Percentiles rank a stretch among this genome's conserved stretches.
Evolutionary conservation across 139 green algal species (phyloP).

Genomic region (Spirogloea muscicola): DNA sequence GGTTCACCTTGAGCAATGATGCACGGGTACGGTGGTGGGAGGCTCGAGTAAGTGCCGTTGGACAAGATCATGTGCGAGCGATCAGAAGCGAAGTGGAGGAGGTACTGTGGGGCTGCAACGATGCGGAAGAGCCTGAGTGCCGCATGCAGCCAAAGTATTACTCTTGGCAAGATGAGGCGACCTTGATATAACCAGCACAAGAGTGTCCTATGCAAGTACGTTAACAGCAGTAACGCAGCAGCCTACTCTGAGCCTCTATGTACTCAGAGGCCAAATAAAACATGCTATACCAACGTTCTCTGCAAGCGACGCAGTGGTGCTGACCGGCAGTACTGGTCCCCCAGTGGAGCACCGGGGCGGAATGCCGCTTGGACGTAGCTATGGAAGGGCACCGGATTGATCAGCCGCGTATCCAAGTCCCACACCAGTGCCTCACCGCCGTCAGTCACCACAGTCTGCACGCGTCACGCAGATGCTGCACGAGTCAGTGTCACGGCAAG

Average conservation of each 20-base stretch:
- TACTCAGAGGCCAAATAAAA: no score
- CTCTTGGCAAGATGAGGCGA: no score
- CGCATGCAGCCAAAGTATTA: no score
- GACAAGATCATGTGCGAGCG: slow-evolving; percentile 70
- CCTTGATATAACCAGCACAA: neutral
- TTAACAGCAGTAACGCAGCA: neutral
- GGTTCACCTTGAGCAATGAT: slow-evolving; percentile 8
- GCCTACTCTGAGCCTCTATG: neutral
- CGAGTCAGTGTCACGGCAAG: no score
- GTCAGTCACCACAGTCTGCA: neutral
- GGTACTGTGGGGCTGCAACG: slow-evolving; percentile 67
- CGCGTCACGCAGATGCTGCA: no score
- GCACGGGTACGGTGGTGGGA: neutral
- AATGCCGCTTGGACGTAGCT: slow-evolving; percentile 17
- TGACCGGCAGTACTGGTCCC: neutral
- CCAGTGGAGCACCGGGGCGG: neutral
- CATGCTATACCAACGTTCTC: neutral
- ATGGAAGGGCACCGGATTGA: slow-evolving; percentile 9
- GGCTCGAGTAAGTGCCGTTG: neutral
- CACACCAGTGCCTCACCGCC: slow-evolving; percentile 18
- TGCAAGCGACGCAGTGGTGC: neutral
- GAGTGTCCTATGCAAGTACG: neutral
- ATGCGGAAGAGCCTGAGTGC: slow-evolving; percentile 28
- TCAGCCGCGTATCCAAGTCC: slow-evolving; percentile 37
- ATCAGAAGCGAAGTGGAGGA: slow-evolving; percentile 74